Evolutionary conservation across 768 basidiomycete genomes (phyloP).

Genomic region (Termitomyces eurrhizus): DNA sequence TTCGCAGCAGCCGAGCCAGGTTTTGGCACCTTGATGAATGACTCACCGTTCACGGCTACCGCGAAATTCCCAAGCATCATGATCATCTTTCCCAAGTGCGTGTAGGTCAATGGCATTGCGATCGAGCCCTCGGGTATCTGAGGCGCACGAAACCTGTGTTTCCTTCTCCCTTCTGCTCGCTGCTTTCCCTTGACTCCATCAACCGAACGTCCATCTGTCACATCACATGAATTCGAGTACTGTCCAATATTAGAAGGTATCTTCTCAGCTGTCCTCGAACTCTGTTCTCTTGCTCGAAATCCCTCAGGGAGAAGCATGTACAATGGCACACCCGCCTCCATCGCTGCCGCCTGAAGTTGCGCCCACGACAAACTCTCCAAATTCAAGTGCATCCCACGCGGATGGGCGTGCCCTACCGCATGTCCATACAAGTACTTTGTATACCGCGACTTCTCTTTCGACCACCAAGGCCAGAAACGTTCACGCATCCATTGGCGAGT

Average conservation of each 20-base stretch:
- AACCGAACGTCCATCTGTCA: not conserved
- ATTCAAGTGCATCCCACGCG: conserved; percentile 57
- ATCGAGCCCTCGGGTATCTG: conserved; percentile 9
- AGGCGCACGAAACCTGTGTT: conserved; percentile 1
- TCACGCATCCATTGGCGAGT: conserved; percentile 1
- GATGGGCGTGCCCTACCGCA: conserved; percentile 20
- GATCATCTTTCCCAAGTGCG: conserved; percentile 56
- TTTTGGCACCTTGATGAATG: conserved; percentile 12
- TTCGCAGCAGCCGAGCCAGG: conserved; percentile 1
- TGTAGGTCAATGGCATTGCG: conserved; percentile 43
- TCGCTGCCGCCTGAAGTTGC: conserved; percentile 58
- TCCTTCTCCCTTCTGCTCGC: conserved; percentile 1
- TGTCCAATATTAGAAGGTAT: not conserved
- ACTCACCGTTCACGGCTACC: conserved; percentile 29
- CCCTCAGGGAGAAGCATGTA: conserved; percentile 42
- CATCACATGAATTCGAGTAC: not conserved
- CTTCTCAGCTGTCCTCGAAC: not conserved
- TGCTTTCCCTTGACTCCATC: not conserved
- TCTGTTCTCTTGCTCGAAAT: conserved; percentile 9
- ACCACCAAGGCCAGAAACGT: conserved; percentile 8
- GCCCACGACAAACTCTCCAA: conserved; percentile 50
- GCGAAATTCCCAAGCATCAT: conserved; percentile 51
- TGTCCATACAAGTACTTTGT: conserved; percentile 5
- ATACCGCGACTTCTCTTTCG: conserved; percentile 1
- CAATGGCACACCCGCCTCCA: conserved; percentile 65